phyloP scores from a whole-genome alignment of 1,284 basidiomycete genomes.

The Entoloma clypeatum region DNA sequence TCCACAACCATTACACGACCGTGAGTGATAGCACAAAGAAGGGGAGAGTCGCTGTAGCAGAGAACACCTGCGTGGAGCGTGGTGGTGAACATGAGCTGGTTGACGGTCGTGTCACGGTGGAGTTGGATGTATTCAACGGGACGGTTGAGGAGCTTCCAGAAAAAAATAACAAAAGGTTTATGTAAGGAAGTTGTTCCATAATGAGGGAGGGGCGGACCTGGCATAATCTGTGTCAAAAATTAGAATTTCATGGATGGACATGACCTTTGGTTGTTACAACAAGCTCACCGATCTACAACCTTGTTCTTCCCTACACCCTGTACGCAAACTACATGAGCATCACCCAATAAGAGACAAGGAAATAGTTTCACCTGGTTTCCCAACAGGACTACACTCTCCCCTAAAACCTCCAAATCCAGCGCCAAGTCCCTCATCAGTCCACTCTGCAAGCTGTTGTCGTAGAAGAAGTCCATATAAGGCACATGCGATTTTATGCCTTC shows the following conservation, averaged over 20 bases:
- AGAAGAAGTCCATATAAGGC: slow-evolving; percentile 66
- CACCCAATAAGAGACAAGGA: background rate
- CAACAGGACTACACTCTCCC: slow-evolving; percentile 58
- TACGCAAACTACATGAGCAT: background rate
- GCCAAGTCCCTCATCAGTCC: slow-evolving; percentile 62
- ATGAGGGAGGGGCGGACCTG: slow-evolving; percentile 35
- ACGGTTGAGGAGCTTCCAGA: slow-evolving; percentile 46
- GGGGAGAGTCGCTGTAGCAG: slow-evolving; percentile 58
- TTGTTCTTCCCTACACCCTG: slow-evolving; percentile 70
- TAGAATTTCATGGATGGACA: background rate
- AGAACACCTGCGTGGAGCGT: slow-evolving; percentile 53
- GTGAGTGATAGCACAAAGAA: slow-evolving; percentile 55
- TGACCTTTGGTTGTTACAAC: background rate
- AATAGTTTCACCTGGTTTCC: slow-evolving; percentile 57
- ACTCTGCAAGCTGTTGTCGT: slow-evolving; percentile 64
- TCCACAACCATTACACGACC: slow-evolving; percentile 64
- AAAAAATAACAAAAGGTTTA: background rate
- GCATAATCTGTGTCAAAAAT: slow-evolving; percentile 37
- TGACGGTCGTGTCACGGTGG: slow-evolving; percentile 65
- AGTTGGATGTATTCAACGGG: slow-evolving; percentile 69
- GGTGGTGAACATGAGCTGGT: slow-evolving; percentile 66
- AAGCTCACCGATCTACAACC: slow-evolving; percentile 53
- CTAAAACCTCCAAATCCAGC: slow-evolving; percentile 54
- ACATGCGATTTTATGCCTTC: slow-evolving; percentile 54
- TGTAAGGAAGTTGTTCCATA: background rate